Evolutionary conservation across 345 rosid genomes (phyloP).

Genomic region (Abelmoschus esculentus): DNA sequence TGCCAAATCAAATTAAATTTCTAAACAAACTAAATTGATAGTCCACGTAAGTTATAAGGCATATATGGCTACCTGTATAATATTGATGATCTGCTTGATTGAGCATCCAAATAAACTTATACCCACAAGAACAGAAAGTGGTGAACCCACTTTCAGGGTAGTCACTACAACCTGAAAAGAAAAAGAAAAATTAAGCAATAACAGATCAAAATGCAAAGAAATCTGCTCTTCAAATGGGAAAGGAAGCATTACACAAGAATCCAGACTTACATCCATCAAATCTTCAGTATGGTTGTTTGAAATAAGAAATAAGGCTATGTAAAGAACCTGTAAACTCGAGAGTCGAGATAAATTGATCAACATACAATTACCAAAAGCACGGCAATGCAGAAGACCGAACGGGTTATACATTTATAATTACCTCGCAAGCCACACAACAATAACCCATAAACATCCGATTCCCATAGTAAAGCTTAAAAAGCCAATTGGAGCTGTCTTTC

Average conservation of each 20-base stretch:
- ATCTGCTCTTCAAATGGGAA: neutral
- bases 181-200: neutral
- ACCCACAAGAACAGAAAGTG: conserved; percentile 41
- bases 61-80: conserved; percentile 58
- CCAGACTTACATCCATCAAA: conserved; percentile 42
- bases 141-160: conserved; percentile 34
- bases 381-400: neutral
- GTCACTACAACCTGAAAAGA: conserved; percentile 5
- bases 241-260: neutral
- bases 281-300: conserved; percentile 51
- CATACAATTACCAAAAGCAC: neutral
- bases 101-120: conserved; percentile 76
- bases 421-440: conserved; percentile 95
- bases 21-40: neutral
- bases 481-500: conserved; percentile 87
- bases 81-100: conserved; percentile 65
- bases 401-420: conserved; percentile 19
- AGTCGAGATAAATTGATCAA: neutral
- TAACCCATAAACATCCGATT: conserved; percentile 86
- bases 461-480: conserved; percentile 85
- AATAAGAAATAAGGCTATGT: conserved; percentile 62
- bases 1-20: neutral
- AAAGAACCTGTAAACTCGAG: neutral
- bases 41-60: neutral
- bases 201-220: neutral